Percentiles rank a stretch among this genome's conserved stretches.
These are phyloP conservation scores for Stentor coeruleus DNA, from an alignment of 73 alveolate genomes.

Conservation along the genomic window DNA sequence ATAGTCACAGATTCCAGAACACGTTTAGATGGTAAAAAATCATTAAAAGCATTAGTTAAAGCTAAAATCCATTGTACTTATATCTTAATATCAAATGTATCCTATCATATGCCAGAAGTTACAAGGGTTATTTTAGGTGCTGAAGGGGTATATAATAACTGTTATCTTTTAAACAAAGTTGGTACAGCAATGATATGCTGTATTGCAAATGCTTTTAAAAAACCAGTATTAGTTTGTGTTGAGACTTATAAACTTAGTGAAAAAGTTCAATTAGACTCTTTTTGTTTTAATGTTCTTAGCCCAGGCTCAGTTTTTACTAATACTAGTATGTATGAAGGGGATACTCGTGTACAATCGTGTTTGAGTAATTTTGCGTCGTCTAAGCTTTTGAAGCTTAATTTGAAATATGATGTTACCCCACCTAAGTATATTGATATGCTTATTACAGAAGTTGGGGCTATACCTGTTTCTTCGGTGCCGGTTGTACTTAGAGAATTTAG, in stretches of 20 bases:
- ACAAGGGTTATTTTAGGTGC: slow-evolving; percentile 58
- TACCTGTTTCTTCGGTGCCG: slow-evolving; percentile 60
- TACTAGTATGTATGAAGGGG: slow-evolving; percentile 22
- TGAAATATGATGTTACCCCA: slow-evolving; percentile 69
- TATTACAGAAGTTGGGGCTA: slow-evolving; percentile 58
- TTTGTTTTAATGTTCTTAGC: slow-evolving; percentile 26
- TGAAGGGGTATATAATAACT: slow-evolving; percentile 48
- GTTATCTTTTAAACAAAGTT: slow-evolving; percentile 47
- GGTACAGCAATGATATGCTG: slow-evolving; percentile 56
- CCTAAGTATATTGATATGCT: slow-evolving; percentile 45
- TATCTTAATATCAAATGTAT: slow-evolving; percentile 50
- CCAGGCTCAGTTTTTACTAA: not conserved
- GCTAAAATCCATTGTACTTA: slow-evolving; percentile 32
- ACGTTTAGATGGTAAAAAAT: slow-evolving; percentile 19
- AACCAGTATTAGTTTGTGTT: slow-evolving; percentile 50
- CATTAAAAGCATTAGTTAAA: not conserved
- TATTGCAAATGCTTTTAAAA: slow-evolving; percentile 50
- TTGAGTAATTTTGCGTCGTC: not conserved
- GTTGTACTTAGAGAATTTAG: slow-evolving; percentile 45
- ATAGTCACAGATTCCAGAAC: slow-evolving; percentile 18
- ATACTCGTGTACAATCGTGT: not conserved
- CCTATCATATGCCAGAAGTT: slow-evolving; percentile 47
- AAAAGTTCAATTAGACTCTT: slow-evolving; percentile 52
- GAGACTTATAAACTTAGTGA: slow-evolving; percentile 58
- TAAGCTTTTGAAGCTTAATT: slow-evolving; percentile 26